Base-by-base conservation (phyloP, 1,139 yeast genomes). In the Suhomyces guaymorum region DNA sequence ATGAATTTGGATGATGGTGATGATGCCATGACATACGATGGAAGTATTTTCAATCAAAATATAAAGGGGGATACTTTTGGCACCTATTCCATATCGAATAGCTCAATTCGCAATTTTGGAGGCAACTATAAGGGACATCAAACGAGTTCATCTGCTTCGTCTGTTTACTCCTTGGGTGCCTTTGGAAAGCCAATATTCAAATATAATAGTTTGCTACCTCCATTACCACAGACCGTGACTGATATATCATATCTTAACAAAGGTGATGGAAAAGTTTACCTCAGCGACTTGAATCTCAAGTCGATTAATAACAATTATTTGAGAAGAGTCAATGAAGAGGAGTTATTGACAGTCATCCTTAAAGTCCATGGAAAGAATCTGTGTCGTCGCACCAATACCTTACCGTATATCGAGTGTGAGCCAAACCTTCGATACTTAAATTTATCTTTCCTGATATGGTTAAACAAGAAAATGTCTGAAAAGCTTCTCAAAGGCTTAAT, bases 381-480 rank as follows among this genome's bases (percentile, higher is more conserved):
- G n/a, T 26, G 24, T n/a, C 19, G 23, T 12, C 16, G 37, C 12
- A 15, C 14, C n/a, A 29, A 24, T 14, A 14, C 23, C 8, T 17
- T 19, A 18, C n/a, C 27, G 11, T 20, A 26, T 11, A 9, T 15
- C 5, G 18, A 15, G 19, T 26, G 24, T 19, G 15, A 26, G 14
- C 34, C 33, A 4, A 26, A 30, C 12, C 52, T 77, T 37, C 47
- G 49, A 30, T 53, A 55, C 15, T 43, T 79, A 16, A 60, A 66
- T 27, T 50, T 80, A 33, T 56, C 72, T 2, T 70, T 76, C 2
- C 61, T 78, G 52, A 66, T 76, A 28, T 78, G 84, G 82, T 52
- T 79, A 23, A 72, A 71, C 43, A 70, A 70, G 39, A 54, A 48
- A 11, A 50, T 63, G 28, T 60, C 77, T 12, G 58, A 66, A 29